phyloP scores from a whole-genome alignment of 108 stramenopile genomes.

The Stephanodiscus minutulus region DNA sequence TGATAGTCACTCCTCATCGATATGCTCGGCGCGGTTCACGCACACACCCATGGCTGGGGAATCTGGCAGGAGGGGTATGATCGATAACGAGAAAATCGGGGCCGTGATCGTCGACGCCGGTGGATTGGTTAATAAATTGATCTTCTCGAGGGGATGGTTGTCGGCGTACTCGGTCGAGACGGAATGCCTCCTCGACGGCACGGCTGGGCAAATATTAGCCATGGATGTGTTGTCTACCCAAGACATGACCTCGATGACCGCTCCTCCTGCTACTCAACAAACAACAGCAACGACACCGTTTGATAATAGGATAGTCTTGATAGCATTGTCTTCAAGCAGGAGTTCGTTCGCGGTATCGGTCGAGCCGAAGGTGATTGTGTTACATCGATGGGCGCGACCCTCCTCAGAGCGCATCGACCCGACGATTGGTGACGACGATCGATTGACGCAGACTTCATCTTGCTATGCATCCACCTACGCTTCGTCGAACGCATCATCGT shows the following conservation, averaged over 20 bases:
- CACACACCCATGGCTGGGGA: conserved; percentile 13
- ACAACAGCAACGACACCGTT: conserved; percentile 15
- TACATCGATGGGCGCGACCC: conserved; percentile 86
- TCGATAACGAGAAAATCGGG: conserved; percentile 41
- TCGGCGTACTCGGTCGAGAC: conserved; percentile 79
- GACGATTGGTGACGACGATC: conserved; percentile 18
- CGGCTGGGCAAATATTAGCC: conserved; percentile 81
- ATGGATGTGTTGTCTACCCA: conserved; percentile 71
- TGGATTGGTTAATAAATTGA: conserved; percentile 87
- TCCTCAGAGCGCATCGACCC: conserved; percentile 46
- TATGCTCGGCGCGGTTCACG: conserved; percentile 65
- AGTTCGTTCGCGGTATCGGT: conserved; percentile 88
- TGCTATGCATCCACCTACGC: conserved; percentile 10
- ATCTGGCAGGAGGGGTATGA: conserved; percentile 4
- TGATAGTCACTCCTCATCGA: conserved; percentile 63
- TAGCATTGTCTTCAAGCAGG: conserved; percentile 83
- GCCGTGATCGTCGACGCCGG: conserved; percentile 80
- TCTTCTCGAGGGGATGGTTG: conserved; percentile 73
- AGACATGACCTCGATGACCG: conserved; percentile 5
- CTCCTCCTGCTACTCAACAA: neutral
- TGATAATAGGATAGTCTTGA: conserved; percentile 53
- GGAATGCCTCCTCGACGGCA: conserved; percentile 90
- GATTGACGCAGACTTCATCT: conserved; percentile 19
- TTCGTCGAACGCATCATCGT: conserved; percentile 23
- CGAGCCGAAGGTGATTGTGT: conserved; percentile 75